These are phyloP conservation scores for Phytophthora sp. DNA, from an alignment of 352 stramenopile species.

Conservation along the genomic window DNA sequence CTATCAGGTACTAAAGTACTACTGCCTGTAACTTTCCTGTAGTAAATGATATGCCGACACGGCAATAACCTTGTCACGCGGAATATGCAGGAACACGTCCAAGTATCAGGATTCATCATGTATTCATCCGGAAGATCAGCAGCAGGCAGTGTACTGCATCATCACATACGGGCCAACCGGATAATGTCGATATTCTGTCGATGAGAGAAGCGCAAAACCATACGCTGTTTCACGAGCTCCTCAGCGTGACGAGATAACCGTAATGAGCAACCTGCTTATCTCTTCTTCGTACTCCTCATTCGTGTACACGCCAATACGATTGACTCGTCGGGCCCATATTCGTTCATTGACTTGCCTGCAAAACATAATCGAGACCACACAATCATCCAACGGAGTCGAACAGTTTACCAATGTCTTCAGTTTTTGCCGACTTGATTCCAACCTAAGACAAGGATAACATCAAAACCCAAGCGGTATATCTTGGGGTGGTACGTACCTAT, in stretches of 20 bases:
- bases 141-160: constrained; percentile 4
- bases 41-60: constrained; percentile 18
- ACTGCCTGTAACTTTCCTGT: no score
- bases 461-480: no score
- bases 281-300: constrained; percentile 8
- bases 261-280: neutral
- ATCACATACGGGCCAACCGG: constrained; percentile 12
- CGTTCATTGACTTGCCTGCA: constrained; percentile 6
- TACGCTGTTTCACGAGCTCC: constrained; percentile 7
- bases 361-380: constrained; percentile 6
- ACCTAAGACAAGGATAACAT: neutral
- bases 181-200: neutral
- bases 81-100: constrained; percentile 15
- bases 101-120: constrained; percentile 3
- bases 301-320: constrained; percentile 3
- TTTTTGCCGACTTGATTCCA: constrained; percentile 20
- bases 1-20: no score
- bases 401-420: no score
- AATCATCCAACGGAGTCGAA: constrained; percentile 15
- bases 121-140: constrained; percentile 9
- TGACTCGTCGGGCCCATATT: neutral
- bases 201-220: neutral
- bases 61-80: constrained; percentile 11
- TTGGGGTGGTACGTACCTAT: constrained; percentile 1
- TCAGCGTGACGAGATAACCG: neutral